phyloP scores from a whole-genome alignment of 768 basidiomycete genomes.

The Hydnomerulius pinastri region DNA sequence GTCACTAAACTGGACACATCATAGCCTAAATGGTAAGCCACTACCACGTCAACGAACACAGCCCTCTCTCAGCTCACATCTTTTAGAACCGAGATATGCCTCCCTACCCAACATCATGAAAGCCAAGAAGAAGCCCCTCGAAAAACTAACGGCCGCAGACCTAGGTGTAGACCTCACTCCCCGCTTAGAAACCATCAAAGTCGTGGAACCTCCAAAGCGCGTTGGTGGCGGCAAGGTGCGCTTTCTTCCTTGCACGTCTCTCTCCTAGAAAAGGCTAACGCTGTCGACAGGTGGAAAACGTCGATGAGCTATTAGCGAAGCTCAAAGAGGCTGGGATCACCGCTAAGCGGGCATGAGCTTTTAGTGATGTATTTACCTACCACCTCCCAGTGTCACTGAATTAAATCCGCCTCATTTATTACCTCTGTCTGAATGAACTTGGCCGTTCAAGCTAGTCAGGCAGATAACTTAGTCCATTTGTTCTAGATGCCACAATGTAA shows the following conservation, averaged over 20 bases:
- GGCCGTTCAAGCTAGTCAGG: too few relatives aligned
- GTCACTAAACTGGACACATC: background rate
- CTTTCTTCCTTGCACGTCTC: background rate
- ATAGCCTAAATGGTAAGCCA: conserved; percentile 70
- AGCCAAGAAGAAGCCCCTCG: conserved; percentile 98
- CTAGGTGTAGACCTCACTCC: conserved; percentile 85
- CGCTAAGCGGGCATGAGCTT: conserved; percentile 23
- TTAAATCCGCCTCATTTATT: background rate
- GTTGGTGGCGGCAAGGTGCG: conserved; percentile 87
- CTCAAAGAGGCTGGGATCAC: conserved; percentile 82
- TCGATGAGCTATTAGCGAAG: conserved; percentile 87
- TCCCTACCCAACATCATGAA: conserved; percentile 98
- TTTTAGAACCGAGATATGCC: conserved; percentile 89
- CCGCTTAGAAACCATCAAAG: conserved; percentile 81
- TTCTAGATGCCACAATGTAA: too few relatives aligned
- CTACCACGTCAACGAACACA: background rate
- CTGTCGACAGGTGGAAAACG: conserved; percentile 61
- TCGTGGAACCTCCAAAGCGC: conserved; percentile 87
- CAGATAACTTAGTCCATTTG: too few relatives aligned
- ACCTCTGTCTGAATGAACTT: too few relatives aligned
- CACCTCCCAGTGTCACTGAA: background rate
- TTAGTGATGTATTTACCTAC: conserved; percentile 4
- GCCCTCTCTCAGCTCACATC: background rate
- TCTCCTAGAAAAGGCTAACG: background rate
- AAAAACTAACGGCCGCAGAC: conserved; percentile 77